These are phyloP conservation scores for Pugionium cornutum DNA, from an alignment of 345 rosid genomes.

Conservation along the genomic window DNA sequence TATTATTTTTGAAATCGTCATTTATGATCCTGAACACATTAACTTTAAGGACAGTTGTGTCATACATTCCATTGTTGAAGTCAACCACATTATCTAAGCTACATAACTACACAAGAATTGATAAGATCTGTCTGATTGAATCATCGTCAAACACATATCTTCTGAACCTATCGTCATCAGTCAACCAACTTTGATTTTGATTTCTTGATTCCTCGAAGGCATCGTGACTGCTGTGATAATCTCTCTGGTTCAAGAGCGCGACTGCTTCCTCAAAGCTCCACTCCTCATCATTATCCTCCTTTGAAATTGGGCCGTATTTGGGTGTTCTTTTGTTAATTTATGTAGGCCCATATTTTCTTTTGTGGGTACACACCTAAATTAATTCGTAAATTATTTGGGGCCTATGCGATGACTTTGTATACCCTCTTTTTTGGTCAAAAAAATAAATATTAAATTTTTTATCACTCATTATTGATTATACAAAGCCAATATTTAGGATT, in stretches of 20 bases:
- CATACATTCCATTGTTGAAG: constrained; percentile 34
- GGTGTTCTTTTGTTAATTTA: too few species aligned
- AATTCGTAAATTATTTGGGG: too few species aligned
- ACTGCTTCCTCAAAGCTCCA: constrained; percentile 63
- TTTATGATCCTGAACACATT: too few species aligned
- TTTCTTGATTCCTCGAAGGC: constrained; percentile 48
- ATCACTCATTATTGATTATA: too few species aligned
- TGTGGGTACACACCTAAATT: neutral
- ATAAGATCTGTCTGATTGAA: constrained; percentile 76
- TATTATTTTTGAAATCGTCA: too few species aligned
- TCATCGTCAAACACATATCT: constrained; percentile 76
- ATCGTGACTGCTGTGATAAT: constrained; percentile 80
- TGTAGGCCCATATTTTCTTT: too few species aligned
- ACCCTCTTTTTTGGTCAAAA: too few species aligned
- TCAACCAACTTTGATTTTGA: neutral
- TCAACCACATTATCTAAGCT: constrained; percentile 44
- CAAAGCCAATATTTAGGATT: too few species aligned
- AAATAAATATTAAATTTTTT: too few species aligned
- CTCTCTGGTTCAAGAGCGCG: constrained; percentile 61
- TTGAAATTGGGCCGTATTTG: neutral
- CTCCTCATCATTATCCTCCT: constrained; percentile 30
- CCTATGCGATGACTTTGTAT: too few species aligned
- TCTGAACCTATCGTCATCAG: constrained; percentile 51
- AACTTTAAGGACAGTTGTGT: neutral
- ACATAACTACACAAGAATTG: constrained; percentile 80